These are phyloP conservation scores for Dentipellis fragilis DNA, from an alignment of 768 basidiomycete species.

Conservation along the genomic window DNA sequence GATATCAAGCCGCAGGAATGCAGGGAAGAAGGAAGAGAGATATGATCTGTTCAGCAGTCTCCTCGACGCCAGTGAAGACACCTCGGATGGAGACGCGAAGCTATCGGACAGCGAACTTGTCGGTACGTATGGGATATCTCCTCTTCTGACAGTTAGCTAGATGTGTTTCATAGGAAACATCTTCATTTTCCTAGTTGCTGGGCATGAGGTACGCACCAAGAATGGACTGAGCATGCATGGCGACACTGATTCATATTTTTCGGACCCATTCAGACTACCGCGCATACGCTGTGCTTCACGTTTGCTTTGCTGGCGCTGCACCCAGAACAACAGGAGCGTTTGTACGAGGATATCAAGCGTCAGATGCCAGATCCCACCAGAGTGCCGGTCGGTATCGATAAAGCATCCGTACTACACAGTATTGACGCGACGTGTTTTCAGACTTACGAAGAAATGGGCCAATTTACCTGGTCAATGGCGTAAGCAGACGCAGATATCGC, in stretches of 20 bases:
- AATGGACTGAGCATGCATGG: not conserved
- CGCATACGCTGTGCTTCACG: conserved; percentile 26
- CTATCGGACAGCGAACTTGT: conserved; percentile 16
- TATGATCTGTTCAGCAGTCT: conserved; percentile 19
- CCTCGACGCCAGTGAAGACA: conserved; percentile 13
- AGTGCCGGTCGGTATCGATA: conserved; percentile 1
- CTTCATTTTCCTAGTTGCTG: conserved; percentile 27
- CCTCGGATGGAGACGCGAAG: conserved; percentile 2
- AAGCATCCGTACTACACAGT: not conserved
- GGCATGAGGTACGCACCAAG: conserved; percentile 18
- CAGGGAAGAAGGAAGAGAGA: conserved; percentile 11
- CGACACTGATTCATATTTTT: not conserved
- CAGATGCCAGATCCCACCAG: conserved; percentile 21
- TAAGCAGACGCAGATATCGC: not conserved
- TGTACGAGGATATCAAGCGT: conserved; percentile 25
- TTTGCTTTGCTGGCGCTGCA: conserved; percentile 33
- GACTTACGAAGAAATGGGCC: conserved; percentile 16
- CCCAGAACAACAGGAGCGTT: conserved; percentile 30
- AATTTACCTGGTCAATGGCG: conserved; percentile 13
- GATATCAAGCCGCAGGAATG: conserved; percentile 12
- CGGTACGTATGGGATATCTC: not conserved
- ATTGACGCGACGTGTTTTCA: not conserved
- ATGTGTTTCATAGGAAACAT: conserved; percentile 11
- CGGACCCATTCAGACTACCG: conserved; percentile 22
- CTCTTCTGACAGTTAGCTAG: not conserved